Evolutionary conservation across 331 rosid genomes (phyloP).

Genomic region (Malus hybrid): DNA sequence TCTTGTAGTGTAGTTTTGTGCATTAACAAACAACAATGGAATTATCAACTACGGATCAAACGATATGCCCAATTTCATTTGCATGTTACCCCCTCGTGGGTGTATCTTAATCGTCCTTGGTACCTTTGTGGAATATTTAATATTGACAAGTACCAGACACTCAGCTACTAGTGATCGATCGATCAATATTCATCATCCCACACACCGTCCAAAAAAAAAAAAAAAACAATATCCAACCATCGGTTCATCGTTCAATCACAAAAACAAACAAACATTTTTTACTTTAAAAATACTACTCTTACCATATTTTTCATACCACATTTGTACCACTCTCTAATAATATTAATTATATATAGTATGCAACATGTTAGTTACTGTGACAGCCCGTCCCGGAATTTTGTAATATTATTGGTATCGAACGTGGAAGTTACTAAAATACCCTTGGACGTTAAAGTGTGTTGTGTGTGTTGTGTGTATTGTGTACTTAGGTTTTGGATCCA

Average conservation of each 20-base stretch:
- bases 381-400: too few relatives aligned
- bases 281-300: too few relatives aligned
- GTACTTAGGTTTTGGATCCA: too few relatives aligned
- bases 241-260: not conserved
- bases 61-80: conserved; percentile 15
- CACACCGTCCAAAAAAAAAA: not conserved
- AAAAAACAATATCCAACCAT: not conserved
- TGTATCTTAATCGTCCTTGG: conserved; percentile 49
- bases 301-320: too few relatives aligned
- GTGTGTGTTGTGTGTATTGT: too few relatives aligned
- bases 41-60: conserved; percentile 5
- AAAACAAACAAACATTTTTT: not conserved
- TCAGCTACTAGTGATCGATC: not conserved
- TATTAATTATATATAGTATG: not conserved
- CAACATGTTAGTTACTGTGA: not conserved
- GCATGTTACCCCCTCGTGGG: conserved; percentile 92
- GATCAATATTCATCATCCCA: not conserved
- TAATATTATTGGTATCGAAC: too few relatives aligned
- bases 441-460: too few relatives aligned
- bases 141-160: conserved; percentile 41
- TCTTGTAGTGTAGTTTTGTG: not conserved
- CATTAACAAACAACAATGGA: conserved; percentile 38
- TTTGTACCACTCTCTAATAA: too few relatives aligned
- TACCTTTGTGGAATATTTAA: conserved; percentile 21
- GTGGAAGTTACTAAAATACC: too few relatives aligned